Evolutionary conservation across 1,284 basidiomycete genomes (phyloP).

Genomic region (Ustilago vetiveriae): DNA sequence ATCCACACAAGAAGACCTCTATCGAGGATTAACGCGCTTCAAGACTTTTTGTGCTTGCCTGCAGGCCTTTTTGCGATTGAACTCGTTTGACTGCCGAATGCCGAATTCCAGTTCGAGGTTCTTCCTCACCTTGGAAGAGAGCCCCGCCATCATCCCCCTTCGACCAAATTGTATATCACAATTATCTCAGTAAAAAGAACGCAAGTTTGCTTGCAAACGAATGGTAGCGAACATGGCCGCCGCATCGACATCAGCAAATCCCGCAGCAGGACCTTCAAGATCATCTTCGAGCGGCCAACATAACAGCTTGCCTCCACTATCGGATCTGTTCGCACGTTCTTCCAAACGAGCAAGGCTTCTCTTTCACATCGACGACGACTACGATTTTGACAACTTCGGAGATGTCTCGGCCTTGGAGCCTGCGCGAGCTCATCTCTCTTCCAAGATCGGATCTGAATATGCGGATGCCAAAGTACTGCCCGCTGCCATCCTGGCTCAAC

Average conservation of each 20-base stretch:
- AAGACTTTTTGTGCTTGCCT: not conserved
- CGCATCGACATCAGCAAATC: constrained; percentile 10
- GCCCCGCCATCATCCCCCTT: too few species aligned
- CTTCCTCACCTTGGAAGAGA: too few species aligned
- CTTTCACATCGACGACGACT: constrained; percentile 37
- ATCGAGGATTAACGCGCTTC: not conserved
- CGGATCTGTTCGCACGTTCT: constrained; percentile 42
- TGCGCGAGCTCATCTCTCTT: constrained; percentile 70
- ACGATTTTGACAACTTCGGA: constrained; percentile 44
- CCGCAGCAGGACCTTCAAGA: constrained; percentile 19
- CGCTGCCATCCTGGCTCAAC: constrained; percentile 80
- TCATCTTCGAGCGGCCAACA: constrained; percentile 12
- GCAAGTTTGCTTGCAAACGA: too few species aligned
- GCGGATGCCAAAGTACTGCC: constrained; percentile 85
- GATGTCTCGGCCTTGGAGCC: constrained; percentile 25
- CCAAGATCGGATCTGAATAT: constrained; percentile 85
- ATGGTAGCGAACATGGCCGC: constrained; percentile 10
- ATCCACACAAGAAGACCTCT: constrained; percentile 3
- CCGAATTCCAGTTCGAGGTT: constrained; percentile 22
- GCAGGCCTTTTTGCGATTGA: not conserved
- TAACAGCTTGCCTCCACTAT: constrained; percentile 30
- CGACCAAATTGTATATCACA: too few species aligned
- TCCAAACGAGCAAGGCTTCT: constrained; percentile 42
- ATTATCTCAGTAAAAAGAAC: too few species aligned
- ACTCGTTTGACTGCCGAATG: constrained; percentile 15